A percentile compares a stretch with the other conserved stretches of the same genome.
Evolutionary conservation across 2,329 filamentous ascomycete species (phyloP).

Genomic region (Penicillium sp.): DNA sequence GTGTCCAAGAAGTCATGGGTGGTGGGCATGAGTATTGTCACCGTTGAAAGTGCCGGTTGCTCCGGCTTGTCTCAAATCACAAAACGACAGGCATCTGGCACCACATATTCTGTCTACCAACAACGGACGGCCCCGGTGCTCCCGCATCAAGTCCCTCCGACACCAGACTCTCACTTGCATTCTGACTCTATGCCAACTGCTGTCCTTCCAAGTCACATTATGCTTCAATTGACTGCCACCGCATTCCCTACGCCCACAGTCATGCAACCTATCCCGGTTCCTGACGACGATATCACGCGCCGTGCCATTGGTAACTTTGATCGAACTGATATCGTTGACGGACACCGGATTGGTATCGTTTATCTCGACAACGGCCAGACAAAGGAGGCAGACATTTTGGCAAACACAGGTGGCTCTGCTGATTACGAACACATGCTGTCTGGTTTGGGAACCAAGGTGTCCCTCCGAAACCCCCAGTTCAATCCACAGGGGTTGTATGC

Average conservation of each 20-base stretch:
- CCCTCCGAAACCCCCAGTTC: constrained; percentile 78
- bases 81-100: constrained; percentile 54
- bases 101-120: constrained; percentile 51
- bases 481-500: constrained; percentile 91
- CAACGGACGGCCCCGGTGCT: constrained; percentile 49
- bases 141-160: constrained; percentile 47
- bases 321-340: constrained; percentile 84
- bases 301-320: constrained; percentile 83
- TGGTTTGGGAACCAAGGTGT: constrained; percentile 78
- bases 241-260: constrained; percentile 49
- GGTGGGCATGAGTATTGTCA: constrained; percentile 55
- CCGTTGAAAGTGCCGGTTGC: constrained; percentile 50
- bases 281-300: constrained; percentile 68
- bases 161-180: constrained; percentile 42
- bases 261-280: constrained; percentile 73
- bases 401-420: constrained; percentile 80
- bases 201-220: constrained; percentile 49
- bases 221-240: constrained; percentile 47
- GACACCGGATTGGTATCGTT: constrained; percentile 91
- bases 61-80: constrained; percentile 53
- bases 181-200: constrained; percentile 42
- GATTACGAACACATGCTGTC: constrained; percentile 87
- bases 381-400: constrained; percentile 78
- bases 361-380: constrained; percentile 89
- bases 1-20: constrained; percentile 53